Percentiles rank a stretch among this genome's conserved stretches.
Conservation (phyloP, 805 yeast species). For the Candida caryicola region DNA sequence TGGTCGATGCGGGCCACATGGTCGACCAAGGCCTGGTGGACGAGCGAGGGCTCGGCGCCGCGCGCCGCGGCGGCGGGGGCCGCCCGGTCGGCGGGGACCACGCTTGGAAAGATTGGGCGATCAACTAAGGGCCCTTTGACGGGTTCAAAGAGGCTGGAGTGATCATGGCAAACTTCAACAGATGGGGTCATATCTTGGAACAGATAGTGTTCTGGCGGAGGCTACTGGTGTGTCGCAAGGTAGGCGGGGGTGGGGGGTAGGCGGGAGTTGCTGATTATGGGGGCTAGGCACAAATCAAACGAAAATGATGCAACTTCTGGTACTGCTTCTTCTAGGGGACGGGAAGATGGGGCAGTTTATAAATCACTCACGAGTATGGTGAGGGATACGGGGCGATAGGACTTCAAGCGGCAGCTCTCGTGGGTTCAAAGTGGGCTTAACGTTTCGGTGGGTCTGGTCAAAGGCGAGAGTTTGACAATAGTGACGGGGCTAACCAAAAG, state of each 20-base stretch:
- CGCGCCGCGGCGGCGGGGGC: not conserved
- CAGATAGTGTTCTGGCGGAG: too few relatives aligned
- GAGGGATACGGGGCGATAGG: conserved; percentile 23
- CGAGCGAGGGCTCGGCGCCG: not conserved
- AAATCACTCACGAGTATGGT: conserved; percentile 26
- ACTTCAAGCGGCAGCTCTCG: conserved; percentile 50
- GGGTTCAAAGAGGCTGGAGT: not conserved
- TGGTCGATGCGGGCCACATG: conserved; percentile 48
- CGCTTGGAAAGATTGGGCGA: not conserved
- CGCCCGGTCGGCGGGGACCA: too few relatives aligned
- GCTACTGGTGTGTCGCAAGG: too few relatives aligned
- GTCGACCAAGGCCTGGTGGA: conserved; percentile 29
- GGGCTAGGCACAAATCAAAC: too few relatives aligned
- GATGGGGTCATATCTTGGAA: not conserved
- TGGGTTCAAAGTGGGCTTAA: conserved; percentile 12
- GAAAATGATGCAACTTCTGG: too few relatives aligned
- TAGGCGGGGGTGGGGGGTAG: not conserved
- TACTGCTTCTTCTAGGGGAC: conserved; percentile 6
- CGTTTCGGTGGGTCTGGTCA: too few relatives aligned
- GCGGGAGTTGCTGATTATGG: too few relatives aligned
- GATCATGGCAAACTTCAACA: not conserved
- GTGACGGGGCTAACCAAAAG: too few relatives aligned
- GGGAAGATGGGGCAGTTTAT: not conserved
- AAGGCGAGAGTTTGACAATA: too few relatives aligned
- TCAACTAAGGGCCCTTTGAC: not conserved